Percentiles rank a stretch among this genome's conserved stretches.
phyloP scores from a whole-genome alignment of 495 filamentous ascomycete genomes.

The Neurospora discreta region DNA sequence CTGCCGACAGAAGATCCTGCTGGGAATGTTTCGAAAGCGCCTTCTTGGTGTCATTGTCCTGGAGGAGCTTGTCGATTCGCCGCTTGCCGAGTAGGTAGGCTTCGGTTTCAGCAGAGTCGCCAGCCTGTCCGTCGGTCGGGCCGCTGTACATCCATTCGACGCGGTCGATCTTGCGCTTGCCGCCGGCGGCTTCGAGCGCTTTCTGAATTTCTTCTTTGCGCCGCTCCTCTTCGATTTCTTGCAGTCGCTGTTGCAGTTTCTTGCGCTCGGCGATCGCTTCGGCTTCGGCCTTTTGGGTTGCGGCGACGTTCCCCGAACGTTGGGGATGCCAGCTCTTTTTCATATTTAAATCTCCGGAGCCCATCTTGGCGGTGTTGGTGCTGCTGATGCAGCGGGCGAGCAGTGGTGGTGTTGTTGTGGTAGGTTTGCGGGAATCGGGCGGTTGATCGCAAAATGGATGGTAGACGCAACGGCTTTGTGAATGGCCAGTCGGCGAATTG shows the following conservation, averaged over 20 bases:
- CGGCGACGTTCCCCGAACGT: conserved; percentile 24
- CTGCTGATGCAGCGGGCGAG: conserved; percentile 5
- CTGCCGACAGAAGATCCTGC: conserved; percentile 45
- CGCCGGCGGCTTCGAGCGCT: conserved; percentile 81
- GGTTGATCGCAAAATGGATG: background rate
- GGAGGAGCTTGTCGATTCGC: conserved; percentile 79
- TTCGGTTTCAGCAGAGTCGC: conserved; percentile 87
- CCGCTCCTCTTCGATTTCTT: conserved; percentile 90
- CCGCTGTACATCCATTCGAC: conserved; percentile 99
- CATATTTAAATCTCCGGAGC: conserved; percentile 73
- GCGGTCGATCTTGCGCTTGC: conserved; percentile 57
- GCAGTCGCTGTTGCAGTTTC: conserved; percentile 67
- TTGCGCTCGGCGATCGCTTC: conserved; percentile 94
- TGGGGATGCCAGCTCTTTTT: conserved; percentile 91
- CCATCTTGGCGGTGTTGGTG: conserved; percentile 48
- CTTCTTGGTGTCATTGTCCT: conserved; percentile 68
- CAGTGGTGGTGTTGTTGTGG: background rate
- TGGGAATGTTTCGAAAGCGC: conserved; percentile 65
- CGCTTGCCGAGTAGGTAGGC: conserved; percentile 88
- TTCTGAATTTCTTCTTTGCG: conserved; percentile 83
- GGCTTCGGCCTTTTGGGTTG: conserved; percentile 48
- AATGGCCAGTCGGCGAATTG: background rate
- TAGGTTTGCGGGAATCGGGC: background rate
- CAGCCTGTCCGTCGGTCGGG: conserved; percentile 64
- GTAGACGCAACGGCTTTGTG: background rate